phyloP scores from a whole-genome alignment of 495 filamentous ascomycete genomes.

The Staphylotrichum longicolle region DNA sequence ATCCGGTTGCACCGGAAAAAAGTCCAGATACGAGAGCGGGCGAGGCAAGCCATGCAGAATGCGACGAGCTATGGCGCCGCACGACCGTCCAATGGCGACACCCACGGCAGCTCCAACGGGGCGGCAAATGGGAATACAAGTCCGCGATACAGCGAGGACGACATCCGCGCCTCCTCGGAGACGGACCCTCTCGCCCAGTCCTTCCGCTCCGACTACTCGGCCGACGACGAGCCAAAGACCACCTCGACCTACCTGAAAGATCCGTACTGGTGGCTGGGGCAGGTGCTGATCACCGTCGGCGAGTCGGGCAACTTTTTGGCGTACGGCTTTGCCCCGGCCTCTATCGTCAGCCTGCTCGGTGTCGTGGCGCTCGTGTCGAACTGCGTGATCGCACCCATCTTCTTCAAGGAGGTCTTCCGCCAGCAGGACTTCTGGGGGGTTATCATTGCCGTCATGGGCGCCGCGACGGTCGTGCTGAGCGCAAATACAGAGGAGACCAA shows the following conservation, averaged over 20 bases:
- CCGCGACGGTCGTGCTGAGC: conserved; percentile 90
- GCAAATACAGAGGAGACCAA: conserved; percentile 87
- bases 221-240: conserved; percentile 33
- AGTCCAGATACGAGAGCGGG: conserved; percentile 46
- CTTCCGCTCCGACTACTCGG: conserved; percentile 44
- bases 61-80: conserved; percentile 26
- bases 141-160: conserved; percentile 32
- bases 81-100: conserved; percentile 10
- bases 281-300: conserved; percentile 86
- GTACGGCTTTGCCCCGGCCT: conserved; percentile 97
- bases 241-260: conserved; percentile 69
- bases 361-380: conserved; percentile 95
- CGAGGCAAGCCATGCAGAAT: conserved; percentile 45
- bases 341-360: conserved; percentile 93
- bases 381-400: conserved; percentile 88
- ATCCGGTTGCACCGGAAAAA: conserved; percentile 61
- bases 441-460: conserved; percentile 75
- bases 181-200: conserved; percentile 50
- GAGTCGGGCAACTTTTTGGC: conserved; percentile 96
- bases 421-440: conserved; percentile 86
- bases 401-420: conserved; percentile 88
- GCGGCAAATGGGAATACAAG: conserved; percentile 29
- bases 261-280: conserved; percentile 94
- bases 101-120: conserved; percentile 32
- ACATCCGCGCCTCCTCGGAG: conserved; percentile 39